Conservation (phyloP, 495 filamentous ascomycete species). For the Lasiosphaeris hirsuta region DNA sequence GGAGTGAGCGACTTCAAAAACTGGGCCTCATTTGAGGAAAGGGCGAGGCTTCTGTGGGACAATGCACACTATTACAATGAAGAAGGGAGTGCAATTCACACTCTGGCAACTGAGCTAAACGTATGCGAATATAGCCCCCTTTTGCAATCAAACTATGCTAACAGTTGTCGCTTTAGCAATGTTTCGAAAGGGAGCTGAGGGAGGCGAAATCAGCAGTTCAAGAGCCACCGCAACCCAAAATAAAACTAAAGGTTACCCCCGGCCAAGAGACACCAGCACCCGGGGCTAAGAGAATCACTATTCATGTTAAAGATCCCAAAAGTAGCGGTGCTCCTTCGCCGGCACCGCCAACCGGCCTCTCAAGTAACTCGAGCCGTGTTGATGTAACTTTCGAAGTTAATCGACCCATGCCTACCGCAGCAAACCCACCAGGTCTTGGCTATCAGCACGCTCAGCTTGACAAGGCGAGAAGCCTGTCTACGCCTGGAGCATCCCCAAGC, state of each 20-base stretch:
- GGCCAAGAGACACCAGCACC: slow-evolving; percentile 32
- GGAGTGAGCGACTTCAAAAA: slow-evolving; percentile 68
- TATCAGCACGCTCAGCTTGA: slow-evolving; percentile 30
- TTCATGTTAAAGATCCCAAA: slow-evolving; percentile 51
- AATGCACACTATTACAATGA: slow-evolving; percentile 90
- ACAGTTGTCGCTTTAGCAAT: slow-evolving; percentile 39
- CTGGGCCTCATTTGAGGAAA: slow-evolving; percentile 78
- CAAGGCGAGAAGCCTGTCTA: slow-evolving; percentile 44
- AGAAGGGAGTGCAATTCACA: slow-evolving; percentile 74
- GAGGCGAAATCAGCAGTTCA: slow-evolving; percentile 63
- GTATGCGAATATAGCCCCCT: slow-evolving; percentile 39
- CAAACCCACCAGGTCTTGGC: slow-evolving; percentile 23
- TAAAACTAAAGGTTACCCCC: slow-evolving; percentile 66
- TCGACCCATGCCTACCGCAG: slow-evolving; percentile 18
- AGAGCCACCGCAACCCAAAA: slow-evolving; percentile 67
- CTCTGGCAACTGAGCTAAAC: slow-evolving; percentile 70
- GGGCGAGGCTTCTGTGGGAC: slow-evolving; percentile 72
- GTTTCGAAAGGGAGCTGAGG: slow-evolving; percentile 61
- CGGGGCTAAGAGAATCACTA: slow-evolving; percentile 50
- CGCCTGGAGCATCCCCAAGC: slow-evolving; percentile 46
- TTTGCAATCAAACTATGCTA: not conserved
- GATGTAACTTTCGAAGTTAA: slow-evolving; percentile 30
- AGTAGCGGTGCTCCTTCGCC: slow-evolving; percentile 51
- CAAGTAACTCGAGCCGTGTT: slow-evolving; percentile 28
- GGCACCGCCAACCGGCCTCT: slow-evolving; percentile 47